phyloP scores from a whole-genome alignment of 352 stramenopile species.

The Plasmopara halstedii region DNA sequence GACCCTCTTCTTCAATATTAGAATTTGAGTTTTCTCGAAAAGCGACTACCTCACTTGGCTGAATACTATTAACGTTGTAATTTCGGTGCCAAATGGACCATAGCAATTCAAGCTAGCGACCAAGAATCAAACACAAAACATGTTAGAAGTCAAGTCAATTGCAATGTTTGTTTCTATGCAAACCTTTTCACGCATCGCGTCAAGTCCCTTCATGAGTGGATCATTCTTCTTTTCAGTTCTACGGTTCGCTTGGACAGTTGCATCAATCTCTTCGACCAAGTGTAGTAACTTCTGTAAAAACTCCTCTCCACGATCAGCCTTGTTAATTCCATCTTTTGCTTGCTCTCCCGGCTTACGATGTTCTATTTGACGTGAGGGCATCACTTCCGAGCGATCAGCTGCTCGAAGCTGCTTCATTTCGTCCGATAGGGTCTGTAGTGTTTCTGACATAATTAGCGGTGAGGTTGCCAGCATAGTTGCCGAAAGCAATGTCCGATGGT shows the following conservation, averaged over 20 bases:
- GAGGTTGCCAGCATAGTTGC: slow-evolving; percentile 54
- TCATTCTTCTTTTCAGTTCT: slow-evolving; percentile 73
- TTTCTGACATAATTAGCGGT: slow-evolving; percentile 48
- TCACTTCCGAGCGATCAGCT: slow-evolving; percentile 34
- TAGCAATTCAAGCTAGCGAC: slow-evolving; percentile 34
- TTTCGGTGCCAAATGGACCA: slow-evolving; percentile 69
- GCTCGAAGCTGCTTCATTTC: slow-evolving; percentile 53
- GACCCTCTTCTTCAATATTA: slow-evolving; percentile 9
- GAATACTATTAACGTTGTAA: slow-evolving; percentile 25
- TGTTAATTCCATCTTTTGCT: slow-evolving; percentile 7
- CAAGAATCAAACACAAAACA: neutral
- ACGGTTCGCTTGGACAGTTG: slow-evolving; percentile 57
- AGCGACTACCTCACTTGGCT: neutral
- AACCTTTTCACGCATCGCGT: slow-evolving; percentile 62
- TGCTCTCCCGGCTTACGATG: slow-evolving; percentile 2
- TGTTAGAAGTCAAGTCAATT: neutral
- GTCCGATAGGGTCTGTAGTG: slow-evolving; percentile 43
- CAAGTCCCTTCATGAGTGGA: slow-evolving; percentile 58
- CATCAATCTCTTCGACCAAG: slow-evolving; percentile 57
- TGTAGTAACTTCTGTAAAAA: slow-evolving; percentile 52
- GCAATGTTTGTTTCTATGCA: neutral
- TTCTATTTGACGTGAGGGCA: slow-evolving; percentile 24
- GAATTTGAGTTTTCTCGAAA: slow-evolving; percentile 8
- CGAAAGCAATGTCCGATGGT: slow-evolving; percentile 50
- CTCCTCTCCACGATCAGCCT: slow-evolving; percentile 34